Conservation (phyloP, 1,284 basidiomycete species). For the Amylostereum chailletii region DNA sequence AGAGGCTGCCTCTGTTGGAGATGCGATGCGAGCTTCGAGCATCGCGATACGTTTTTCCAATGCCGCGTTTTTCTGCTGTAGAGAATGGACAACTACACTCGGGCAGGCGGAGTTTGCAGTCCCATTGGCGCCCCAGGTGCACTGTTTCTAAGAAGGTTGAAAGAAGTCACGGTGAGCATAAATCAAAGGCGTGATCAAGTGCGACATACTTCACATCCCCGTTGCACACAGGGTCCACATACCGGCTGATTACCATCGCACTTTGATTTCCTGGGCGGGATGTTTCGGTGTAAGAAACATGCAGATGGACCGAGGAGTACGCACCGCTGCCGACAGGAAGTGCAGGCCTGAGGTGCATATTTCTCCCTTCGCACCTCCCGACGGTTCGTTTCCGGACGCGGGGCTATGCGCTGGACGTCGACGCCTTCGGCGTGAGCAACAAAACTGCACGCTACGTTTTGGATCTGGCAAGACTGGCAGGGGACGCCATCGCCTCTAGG, state of each 20-base stretch:
- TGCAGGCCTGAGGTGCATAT: constrained; percentile 40
- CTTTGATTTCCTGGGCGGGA: constrained; percentile 35
- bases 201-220: constrained; percentile 35
- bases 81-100: constrained; percentile 34
- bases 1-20: too few relatives aligned
- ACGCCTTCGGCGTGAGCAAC: too few relatives aligned
- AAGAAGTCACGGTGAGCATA: not conserved
- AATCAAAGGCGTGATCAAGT: not conserved
- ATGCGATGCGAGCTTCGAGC: too few relatives aligned
- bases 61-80: constrained; percentile 34
- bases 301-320: not conserved
- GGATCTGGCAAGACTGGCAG: too few relatives aligned
- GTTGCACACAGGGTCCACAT: constrained; percentile 34
- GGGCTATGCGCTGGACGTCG: too few relatives aligned
- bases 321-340: constrained; percentile 41
- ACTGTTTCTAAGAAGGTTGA: constrained; percentile 23
- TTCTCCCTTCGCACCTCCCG: constrained; percentile 8
- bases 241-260: constrained; percentile 43
- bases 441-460: too few relatives aligned
- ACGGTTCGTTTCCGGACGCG: too few relatives aligned
- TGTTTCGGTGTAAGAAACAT: too few relatives aligned
- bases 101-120: constrained; percentile 42
- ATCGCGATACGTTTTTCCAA: constrained; percentile 37
- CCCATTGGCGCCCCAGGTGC: constrained; percentile 42
- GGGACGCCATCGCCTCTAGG: too few relatives aligned